A percentile compares a stretch with the other conserved stretches of the same genome.
These are phyloP conservation scores for Notholithocarpus densiflorus DNA, from an alignment of 306 rosid genomes.

Conservation along the genomic window DNA sequence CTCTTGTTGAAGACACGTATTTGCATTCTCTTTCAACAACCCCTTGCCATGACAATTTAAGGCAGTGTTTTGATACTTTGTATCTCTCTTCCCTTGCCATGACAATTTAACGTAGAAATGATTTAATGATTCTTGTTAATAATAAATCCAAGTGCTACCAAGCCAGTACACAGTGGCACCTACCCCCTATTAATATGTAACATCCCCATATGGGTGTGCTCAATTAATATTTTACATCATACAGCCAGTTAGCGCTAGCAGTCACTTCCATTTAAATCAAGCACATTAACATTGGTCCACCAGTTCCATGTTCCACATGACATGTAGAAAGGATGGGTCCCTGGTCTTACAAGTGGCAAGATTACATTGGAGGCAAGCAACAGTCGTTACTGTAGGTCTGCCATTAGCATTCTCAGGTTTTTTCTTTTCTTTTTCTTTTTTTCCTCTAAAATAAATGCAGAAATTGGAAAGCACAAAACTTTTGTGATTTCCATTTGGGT, in stretches of 20 bases:
- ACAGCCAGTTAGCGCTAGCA: background rate
- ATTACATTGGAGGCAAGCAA: conserved; percentile 9
- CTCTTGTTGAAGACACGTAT: too few relatives aligned
- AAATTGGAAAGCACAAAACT: background rate
- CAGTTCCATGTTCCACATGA: background rate
- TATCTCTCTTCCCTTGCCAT: background rate
- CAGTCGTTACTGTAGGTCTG: background rate
- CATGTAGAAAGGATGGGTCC: background rate
- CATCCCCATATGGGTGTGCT: background rate
- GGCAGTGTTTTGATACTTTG: too few relatives aligned
- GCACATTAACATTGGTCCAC: background rate
- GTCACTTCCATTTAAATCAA: background rate
- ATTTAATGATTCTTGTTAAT: background rate
- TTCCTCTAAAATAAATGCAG: background rate
- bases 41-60: too few relatives aligned
- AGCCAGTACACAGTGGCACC: too few relatives aligned
- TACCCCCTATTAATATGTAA: background rate
- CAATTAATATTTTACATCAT: background rate
- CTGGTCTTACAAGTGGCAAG: background rate
- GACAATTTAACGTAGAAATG: background rate
- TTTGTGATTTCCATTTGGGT: conserved; percentile 1
- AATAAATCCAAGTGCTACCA: background rate
- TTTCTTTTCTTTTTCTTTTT: background rate
- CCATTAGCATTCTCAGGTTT: background rate
- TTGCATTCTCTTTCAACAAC: too few relatives aligned